Percentiles rank a stretch among this genome's conserved stretches.
phyloP scores from a whole-genome alignment of 768 basidiomycete species.

The Coprinopsis marcescibilis region DNA sequence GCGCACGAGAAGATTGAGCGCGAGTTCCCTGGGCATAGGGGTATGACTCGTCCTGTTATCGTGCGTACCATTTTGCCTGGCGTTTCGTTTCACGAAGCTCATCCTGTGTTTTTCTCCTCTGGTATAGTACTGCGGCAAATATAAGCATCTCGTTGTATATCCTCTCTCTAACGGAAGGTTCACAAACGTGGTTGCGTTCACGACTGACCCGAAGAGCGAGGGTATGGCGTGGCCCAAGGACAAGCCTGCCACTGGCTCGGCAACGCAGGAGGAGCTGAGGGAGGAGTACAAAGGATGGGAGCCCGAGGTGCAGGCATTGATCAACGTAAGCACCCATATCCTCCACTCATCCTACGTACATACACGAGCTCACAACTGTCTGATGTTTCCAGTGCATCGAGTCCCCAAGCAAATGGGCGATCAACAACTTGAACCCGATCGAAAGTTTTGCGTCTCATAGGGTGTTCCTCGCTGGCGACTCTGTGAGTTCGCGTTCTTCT shows the following conservation, averaged over 20 bases:
- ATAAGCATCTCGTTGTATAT: conserved; percentile 45
- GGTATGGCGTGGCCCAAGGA: conserved; percentile 26
- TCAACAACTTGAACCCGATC: conserved; percentile 36
- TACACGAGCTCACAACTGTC: background rate
- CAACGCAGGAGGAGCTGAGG: conserved; percentile 31
- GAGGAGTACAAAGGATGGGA: conserved; percentile 38
- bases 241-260: conserved; percentile 16
- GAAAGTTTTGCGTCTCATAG: conserved; percentile 31
- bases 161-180: conserved; percentile 42
- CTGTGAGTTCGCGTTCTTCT: conserved; percentile 23
- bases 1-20: conserved; percentile 18
- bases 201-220: conserved; percentile 22
- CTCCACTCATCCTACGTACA: background rate
- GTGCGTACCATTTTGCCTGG: conserved; percentile 12
- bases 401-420: conserved; percentile 35
- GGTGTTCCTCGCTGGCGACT: conserved; percentile 45
- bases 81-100: background rate
- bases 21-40: conserved; percentile 25
- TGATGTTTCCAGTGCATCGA: conserved; percentile 24
- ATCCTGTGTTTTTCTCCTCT: background rate
- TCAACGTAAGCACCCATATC: conserved; percentile 29
- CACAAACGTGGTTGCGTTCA: conserved; percentile 46
- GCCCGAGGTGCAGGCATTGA: conserved; percentile 35
- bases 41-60: conserved; percentile 19
- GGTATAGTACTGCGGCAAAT: conserved; percentile 26